Conservation (phyloP, 495 filamentous ascomycete species). For the Aspergillus kassunensis region DNA sequence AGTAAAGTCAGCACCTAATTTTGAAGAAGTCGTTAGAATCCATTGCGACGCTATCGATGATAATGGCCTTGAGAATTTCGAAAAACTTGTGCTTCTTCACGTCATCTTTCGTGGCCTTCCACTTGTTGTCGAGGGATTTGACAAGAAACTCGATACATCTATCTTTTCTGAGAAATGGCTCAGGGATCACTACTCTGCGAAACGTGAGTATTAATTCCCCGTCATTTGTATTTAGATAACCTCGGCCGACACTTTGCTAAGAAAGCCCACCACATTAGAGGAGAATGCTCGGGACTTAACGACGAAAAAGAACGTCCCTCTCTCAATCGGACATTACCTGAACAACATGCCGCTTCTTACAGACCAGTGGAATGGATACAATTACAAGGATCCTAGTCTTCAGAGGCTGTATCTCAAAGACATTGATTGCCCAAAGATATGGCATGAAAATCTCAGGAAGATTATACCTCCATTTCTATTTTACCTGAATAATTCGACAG, state of each 20-base stretch:
- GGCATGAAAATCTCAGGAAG: constrained; percentile 72
- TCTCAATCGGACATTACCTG: constrained; percentile 85
- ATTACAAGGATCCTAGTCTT: constrained; percentile 62
- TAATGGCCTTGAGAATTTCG: constrained; percentile 68
- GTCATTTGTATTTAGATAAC: neutral
- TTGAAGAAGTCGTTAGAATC: constrained; percentile 74
- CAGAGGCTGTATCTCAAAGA: constrained; percentile 51
- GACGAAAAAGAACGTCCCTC: constrained; percentile 62
- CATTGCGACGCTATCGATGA: constrained; percentile 68
- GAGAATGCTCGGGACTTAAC: constrained; percentile 73
- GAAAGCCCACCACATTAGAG: constrained; percentile 28
- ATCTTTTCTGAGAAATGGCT: constrained; percentile 83
- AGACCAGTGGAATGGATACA: constrained; percentile 63
- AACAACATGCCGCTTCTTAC: constrained; percentile 74
- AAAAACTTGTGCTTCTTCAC: constrained; percentile 71
- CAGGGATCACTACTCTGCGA: constrained; percentile 62
- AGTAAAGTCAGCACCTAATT: constrained; percentile 74
- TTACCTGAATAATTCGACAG: constrained; percentile 70
- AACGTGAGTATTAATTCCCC: constrained; percentile 48
- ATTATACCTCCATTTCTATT: constrained; percentile 74
- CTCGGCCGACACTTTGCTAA: constrained; percentile 8
- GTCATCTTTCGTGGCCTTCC: constrained; percentile 82
- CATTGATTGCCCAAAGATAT: constrained; percentile 34
- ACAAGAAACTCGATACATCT: constrained; percentile 58
- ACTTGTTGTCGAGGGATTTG: constrained; percentile 83